These are phyloP conservation scores for Lachancea sp. DNA, from an alignment of 805 yeast genomes.

Conservation along the genomic window DNA sequence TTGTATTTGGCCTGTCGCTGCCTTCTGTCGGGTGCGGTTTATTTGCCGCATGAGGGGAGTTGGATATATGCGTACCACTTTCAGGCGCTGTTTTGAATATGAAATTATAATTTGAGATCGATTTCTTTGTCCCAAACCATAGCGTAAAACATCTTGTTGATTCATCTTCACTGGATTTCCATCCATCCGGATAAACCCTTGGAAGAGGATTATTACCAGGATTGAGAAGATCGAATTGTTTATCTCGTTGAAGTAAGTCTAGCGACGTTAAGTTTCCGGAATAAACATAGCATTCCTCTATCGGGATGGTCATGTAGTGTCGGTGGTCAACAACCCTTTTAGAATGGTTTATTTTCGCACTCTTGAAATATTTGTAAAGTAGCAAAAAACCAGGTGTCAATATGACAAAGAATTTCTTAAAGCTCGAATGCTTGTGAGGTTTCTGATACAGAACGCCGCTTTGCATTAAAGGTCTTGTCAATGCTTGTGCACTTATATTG, in stretches of 20 bases:
- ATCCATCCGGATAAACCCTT: slow-evolving; percentile 71
- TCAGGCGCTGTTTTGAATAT: not conserved
- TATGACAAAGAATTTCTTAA: slow-evolving; percentile 53
- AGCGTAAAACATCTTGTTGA: slow-evolving; percentile 69
- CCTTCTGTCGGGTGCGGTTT: not conserved
- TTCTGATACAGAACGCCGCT: slow-evolving; percentile 69
- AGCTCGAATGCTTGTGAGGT: slow-evolving; percentile 59
- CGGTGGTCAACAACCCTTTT: slow-evolving; percentile 45
- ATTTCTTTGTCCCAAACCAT: slow-evolving; percentile 70
- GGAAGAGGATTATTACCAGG: slow-evolving; percentile 62
- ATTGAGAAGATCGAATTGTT: slow-evolving; percentile 39
- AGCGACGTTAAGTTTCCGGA: slow-evolving; percentile 57
- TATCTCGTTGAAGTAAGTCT: slow-evolving; percentile 46
- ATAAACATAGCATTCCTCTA: slow-evolving; percentile 66
- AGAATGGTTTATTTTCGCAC: slow-evolving; percentile 42
- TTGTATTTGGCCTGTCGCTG: not conserved
- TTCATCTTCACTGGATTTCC: slow-evolving; percentile 77
- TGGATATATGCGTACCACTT: not conserved
- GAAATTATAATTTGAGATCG: slow-evolving; percentile 28
- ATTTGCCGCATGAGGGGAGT: not conserved
- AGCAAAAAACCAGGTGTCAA: slow-evolving; percentile 65
- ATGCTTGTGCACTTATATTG: slow-evolving; percentile 51
- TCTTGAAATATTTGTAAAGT: slow-evolving; percentile 45
- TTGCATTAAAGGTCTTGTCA: slow-evolving; percentile 52
- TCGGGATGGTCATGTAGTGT: slow-evolving; percentile 52